Conservation (phyloP, 345 rosid genomes). For the Triadica sebifera region DNA sequence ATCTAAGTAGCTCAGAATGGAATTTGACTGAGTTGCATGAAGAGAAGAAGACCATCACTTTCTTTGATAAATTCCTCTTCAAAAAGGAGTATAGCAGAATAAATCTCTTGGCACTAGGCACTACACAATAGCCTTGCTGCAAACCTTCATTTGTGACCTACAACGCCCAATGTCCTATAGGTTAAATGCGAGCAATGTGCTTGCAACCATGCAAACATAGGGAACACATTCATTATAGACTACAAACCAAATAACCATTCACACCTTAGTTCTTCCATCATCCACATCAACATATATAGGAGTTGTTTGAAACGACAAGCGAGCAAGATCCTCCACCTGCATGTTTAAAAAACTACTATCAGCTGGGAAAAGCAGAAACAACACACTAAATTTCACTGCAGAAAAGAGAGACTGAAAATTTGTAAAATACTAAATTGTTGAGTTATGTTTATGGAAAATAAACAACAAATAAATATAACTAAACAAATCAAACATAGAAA, state of each 20-base stretch:
- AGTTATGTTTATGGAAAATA: background rate
- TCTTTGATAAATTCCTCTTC: constrained; percentile 84
- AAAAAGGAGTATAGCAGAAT: constrained; percentile 80
- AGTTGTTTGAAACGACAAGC: constrained; percentile 76
- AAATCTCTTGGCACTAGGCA: constrained; percentile 79
- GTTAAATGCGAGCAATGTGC: constrained; percentile 8
- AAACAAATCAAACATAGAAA: background rate
- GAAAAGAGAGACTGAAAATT: background rate
- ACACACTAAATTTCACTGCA: constrained; percentile 2
- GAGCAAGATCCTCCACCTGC: constrained; percentile 97
- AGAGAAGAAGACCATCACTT: constrained; percentile 97
- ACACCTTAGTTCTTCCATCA: constrained; percentile 90
- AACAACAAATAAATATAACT: background rate
- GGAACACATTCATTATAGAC: background rate
- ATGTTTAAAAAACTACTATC: constrained; percentile 5
- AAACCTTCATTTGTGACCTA: constrained; percentile 97
- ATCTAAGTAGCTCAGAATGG: constrained; percentile 81
- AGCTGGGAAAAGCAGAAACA: background rate
- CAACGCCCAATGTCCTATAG: constrained; percentile 17
- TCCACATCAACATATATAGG: constrained; percentile 90
- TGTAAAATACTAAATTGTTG: background rate
- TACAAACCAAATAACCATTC: background rate
- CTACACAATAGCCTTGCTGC: constrained; percentile 94
- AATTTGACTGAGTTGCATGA: constrained; percentile 95
- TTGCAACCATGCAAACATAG: constrained; percentile 1